Base-by-base conservation (phyloP, 177 flowering plant species). In the Vitis hybrid region DNA sequence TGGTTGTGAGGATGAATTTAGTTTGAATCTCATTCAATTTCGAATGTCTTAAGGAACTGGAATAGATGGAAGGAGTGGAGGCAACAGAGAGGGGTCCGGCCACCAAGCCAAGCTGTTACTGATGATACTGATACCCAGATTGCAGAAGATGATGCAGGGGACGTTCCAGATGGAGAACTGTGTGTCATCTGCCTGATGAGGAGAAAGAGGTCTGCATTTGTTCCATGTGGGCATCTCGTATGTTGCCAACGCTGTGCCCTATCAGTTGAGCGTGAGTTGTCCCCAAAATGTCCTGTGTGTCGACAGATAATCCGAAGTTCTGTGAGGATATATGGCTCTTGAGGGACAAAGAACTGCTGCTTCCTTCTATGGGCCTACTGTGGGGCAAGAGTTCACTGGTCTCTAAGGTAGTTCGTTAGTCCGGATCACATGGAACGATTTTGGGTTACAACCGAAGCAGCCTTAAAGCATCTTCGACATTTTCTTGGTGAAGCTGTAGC, bases 151-250 rank as follows among this genome's bases (percentile, higher is more conserved):
- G 92, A 83, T 10, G 10, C 67, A 1, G 85, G 73, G 60, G 90
- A 86, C 14, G 74, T 87, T 51, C 90, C 90, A 1, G 97, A 93
- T 70, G 96, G 97, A 17, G 78, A 87, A 69, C 68, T 93, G 66
- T 93, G 98, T 68, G 94, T 89, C 19, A 76, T 95, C 54, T 95
- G 98, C 78, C 74, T 90, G 51, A 80, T 71, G 79, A 86, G 89
- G 72, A 86, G 94, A 72, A 80, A 88, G 69, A 74, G 88, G 2
- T 83, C 92, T 56, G 99, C 92, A 12, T 93, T 95, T 51, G 75
- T 86, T 71, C 99, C 99, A 1, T 95, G 99, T 32, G 98, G 99
- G 55, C 99, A 95, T 77, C 72, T 88, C 11, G 98, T 88, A n/a
- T 95, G 99, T 67, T 95, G 99, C 73, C 83, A 80, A 17, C 67